Evolutionary conservation across 164 flowering plant genomes (phyloP), one percentile per base, ranked within the genome.

Genomic region (Vitis rotundifolia): DNA sequence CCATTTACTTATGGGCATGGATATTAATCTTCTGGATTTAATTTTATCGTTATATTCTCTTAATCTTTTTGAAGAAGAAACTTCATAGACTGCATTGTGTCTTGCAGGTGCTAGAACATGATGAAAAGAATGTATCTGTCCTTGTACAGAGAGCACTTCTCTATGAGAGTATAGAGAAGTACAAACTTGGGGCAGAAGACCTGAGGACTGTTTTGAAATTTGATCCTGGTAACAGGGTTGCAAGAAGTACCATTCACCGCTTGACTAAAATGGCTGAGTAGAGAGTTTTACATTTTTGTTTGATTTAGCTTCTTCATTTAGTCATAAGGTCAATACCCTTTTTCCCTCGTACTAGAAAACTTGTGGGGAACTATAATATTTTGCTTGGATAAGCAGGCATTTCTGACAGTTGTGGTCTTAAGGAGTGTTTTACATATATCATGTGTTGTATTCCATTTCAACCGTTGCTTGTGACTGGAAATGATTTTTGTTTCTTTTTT

Each of bases 171-270:
- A 90, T 88, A 77, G 99, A 95, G 64, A 95, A 95, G 68, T 95
- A 95, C 82, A 95, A 78, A 72, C 97, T 95, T 75, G 99, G 99
- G 9, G 99, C 99, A 1, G 98, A 95, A 77, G 99, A 95, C 78
- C 84, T 95, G 51, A 85, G 97, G 69, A 81, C 84, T 16, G 99
- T 93, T 69, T 77, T 95, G 87, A 95, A 90, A 81, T 75, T 90
- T 69, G 99, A 95, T 83, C 98, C 98, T 37, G 77, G 80, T 53
- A 95, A 95, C 77, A 84, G 98, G 73, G 76, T 95, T 70, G 99
- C 99, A n/a, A 87, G 89, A 82, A 91, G 97, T 62, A 93, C 97
- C 64, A 74, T 95, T 69, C 99, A 95, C 57, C 97, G 98, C 68
- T 79, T 95, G 83, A 71, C 74, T 22, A 81, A 95, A 73, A 51